These are phyloP conservation scores for Chamaecrista fasciculata DNA, from an alignment of 306 rosid species.

Conservation along the genomic window DNA sequence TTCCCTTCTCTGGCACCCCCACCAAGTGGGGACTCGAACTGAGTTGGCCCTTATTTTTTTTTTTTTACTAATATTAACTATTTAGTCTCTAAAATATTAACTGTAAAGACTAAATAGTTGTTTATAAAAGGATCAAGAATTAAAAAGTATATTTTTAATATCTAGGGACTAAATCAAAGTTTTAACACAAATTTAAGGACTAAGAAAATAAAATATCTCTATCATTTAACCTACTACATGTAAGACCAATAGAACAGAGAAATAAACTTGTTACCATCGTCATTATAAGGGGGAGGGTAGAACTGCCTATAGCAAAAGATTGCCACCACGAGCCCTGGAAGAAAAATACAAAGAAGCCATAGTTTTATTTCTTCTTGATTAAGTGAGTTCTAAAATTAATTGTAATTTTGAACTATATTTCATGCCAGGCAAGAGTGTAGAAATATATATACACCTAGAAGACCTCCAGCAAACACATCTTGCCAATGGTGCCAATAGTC, in stretches of 20 bases:
- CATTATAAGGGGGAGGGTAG: conserved; percentile 67
- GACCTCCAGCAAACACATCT: conserved; percentile 82
- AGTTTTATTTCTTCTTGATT: conserved; percentile 6
- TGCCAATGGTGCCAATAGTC: conserved; percentile 99
- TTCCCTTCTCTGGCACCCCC: too few relatives aligned
- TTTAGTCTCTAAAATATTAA: too few relatives aligned
- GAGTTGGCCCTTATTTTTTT: too few relatives aligned
- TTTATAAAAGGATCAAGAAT: too few relatives aligned
- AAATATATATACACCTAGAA: conserved; percentile 65
- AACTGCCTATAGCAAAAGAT: conserved; percentile 81
- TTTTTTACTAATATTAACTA: too few relatives aligned
- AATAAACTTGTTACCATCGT: conserved; percentile 53
- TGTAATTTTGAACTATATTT: background rate
- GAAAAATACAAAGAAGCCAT: conserved; percentile 3
- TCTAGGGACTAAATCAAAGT: too few relatives aligned
- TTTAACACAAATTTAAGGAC: too few relatives aligned
- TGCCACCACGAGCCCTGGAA: conserved; percentile 76
- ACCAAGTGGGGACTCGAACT: too few relatives aligned
- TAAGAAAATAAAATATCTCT: too few relatives aligned
- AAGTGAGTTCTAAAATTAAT: background rate
- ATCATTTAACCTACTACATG: conserved; percentile 3
- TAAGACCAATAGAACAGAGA: conserved; percentile 3
- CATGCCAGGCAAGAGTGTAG: background rate
- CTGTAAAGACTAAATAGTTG: too few relatives aligned
- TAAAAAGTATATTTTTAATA: too few relatives aligned